Percentiles rank a stretch among this genome's conserved stretches.
Evolutionary conservation across 148 eudicot genomes (phyloP).

Genomic region (Salicornia ramosissima): DNA sequence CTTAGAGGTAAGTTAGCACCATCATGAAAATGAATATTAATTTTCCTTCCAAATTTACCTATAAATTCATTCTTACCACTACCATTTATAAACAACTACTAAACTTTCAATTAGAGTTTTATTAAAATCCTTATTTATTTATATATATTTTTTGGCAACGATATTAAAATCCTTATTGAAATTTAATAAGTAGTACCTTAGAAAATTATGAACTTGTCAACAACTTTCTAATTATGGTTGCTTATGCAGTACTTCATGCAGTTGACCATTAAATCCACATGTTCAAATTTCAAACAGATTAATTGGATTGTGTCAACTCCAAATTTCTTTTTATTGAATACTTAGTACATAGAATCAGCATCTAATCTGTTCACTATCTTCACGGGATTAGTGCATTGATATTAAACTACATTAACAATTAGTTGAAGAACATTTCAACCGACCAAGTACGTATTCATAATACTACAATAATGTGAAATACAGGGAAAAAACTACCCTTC

Average conservation of each 20-base stretch:
- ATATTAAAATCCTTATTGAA: conserved; percentile 1
- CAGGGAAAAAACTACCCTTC: no score
- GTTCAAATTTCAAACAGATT: conserved; percentile 18
- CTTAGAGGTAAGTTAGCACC: no score
- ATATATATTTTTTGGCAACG: no score
- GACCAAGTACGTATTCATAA: background rate
- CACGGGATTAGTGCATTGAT: conserved; percentile 24
- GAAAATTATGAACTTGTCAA: background rate
- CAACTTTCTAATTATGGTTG: conserved; percentile 16
- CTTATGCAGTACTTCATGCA: conserved; percentile 26
- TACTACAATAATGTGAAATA: background rate
- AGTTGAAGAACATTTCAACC: background rate
- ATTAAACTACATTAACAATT: background rate
- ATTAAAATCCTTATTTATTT: no score
- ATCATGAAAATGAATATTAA: no score
- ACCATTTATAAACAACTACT: no score
- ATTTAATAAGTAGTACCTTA: background rate
- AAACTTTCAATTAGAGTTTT: no score
- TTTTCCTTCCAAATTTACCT: no score
- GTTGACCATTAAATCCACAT: conserved; percentile 30
- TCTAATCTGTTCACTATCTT: conserved; percentile 24
- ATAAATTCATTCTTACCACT: no score
- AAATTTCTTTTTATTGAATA: conserved; percentile 7
- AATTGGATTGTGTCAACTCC: conserved; percentile 24
- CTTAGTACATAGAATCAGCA: conserved; percentile 28